Base-by-base conservation (phyloP, 257 asterid genomes). In the Striga asiatica region DNA sequence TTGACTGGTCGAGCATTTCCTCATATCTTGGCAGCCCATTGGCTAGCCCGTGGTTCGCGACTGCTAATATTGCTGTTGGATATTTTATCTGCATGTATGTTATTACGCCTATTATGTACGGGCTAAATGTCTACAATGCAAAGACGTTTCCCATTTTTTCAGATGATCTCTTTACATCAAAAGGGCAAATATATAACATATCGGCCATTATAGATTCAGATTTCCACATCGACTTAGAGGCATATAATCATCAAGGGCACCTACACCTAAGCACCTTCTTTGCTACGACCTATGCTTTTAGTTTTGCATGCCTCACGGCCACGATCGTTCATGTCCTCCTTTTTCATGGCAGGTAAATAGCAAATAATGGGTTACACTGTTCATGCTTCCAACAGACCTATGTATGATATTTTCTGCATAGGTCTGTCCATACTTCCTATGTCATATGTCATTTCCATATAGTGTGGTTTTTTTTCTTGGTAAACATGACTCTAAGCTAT, bases 21-120 rank as follows among this genome's bases (percentile, higher is more conserved):
- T 79, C 98, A 8, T 91, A 87, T 74, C 83, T 87, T 6, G 97
- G 97, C 6, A 91, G 98, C 78, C 98, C 98, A 9, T 69, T 91
- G 56, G 97, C 95, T 37, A 91, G 98, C 79, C 98, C 98, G 12
- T 91, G 98, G 98, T 91, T 91, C 52, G 96, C 97, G 21, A 82
- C 98, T 60, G 98, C 82, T 39, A 91, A 91, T 46, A 71, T 91
- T 34, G 94, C 98, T 34, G 85, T 67, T 53, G 98, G 97, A 41
- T 91, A 79, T 76, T 60, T 84, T 43, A 64, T 87, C 46, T 61
- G 88, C 71, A 68, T 82, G 84, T 91, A 87, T 48, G 73, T 76
- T 17, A 48, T 82, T 25, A 76, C 89, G 18, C 98, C 97, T 20
- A 28, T 78, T 8, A 60, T 69, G 71, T 91, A 91, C 58, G 83